Percentiles rank a stretch among this genome's conserved stretches.
Conservation (phyloP, 768 basidiomycete species). For the Udeniomyces megalosporus region DNA sequence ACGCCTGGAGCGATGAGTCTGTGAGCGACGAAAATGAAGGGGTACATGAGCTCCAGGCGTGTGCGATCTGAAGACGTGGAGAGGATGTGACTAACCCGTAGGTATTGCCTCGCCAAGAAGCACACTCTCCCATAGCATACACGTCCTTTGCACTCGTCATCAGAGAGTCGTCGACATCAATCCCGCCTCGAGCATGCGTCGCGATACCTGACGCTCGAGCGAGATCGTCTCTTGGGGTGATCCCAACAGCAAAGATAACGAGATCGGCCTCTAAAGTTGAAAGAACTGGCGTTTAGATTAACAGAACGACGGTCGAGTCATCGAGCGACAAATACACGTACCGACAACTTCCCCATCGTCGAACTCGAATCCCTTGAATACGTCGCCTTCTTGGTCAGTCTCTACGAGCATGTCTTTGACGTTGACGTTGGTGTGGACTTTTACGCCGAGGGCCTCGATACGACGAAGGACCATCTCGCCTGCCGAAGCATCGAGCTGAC, state of each 20-base stretch:
- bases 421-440: constrained; percentile 37
- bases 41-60: constrained; percentile 39
- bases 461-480: constrained; percentile 47
- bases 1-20: constrained; percentile 23
- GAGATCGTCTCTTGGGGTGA: constrained; percentile 53
- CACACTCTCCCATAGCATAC: constrained; percentile 64
- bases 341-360: constrained; percentile 34
- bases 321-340: neutral
- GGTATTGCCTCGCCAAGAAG: constrained; percentile 42
- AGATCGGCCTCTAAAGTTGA: constrained; percentile 33
- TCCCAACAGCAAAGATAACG: constrained; percentile 54
- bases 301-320: neutral
- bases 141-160: constrained; percentile 44
- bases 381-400: constrained; percentile 23
- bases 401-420: constrained; percentile 33
- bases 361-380: constrained; percentile 40
- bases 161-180: constrained; percentile 43
- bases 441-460: constrained; percentile 45
- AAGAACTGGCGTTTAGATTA: neutral
- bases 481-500: constrained; percentile 43
- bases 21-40: too few species aligned
- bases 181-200: constrained; percentile 39
- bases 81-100: constrained; percentile 63
- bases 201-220: constrained; percentile 41
- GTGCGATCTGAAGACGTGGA: too few species aligned